phyloP scores from a whole-genome alignment of 2,329 filamentous ascomycete genomes.

The Sporothrix curviconia region DNA sequence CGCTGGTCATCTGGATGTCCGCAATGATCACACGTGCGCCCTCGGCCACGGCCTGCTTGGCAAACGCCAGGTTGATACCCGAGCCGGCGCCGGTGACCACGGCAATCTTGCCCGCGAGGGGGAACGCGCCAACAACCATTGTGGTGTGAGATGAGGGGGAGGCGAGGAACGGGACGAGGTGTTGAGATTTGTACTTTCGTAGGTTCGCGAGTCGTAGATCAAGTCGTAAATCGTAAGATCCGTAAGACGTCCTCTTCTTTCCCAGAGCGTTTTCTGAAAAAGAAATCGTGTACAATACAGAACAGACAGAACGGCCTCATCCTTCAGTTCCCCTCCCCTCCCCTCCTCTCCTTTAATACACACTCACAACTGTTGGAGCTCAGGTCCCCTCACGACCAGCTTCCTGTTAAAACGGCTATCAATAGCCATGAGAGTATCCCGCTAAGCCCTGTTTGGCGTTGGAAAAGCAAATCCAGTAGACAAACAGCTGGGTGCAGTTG shows the following conservation, averaged over 20 bases:
- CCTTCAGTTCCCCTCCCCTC: too few relatives aligned
- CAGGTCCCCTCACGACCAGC: too few relatives aligned
- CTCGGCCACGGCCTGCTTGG: slow-evolving; percentile 2
- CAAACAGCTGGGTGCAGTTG: too few relatives aligned
- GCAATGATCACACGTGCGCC: slow-evolving; percentile 5
- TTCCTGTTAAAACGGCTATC: neutral
- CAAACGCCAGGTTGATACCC: slow-evolving; percentile 10
- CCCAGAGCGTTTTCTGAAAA: too few relatives aligned
- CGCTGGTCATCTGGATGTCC: neutral
- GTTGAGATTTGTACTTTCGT: too few relatives aligned
- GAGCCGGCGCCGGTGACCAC: slow-evolving; percentile 11
- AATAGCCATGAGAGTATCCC: neutral
- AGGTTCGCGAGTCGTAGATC: too few relatives aligned
- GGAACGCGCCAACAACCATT: slow-evolving; percentile 3
- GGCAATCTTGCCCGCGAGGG: slow-evolving; percentile 5
- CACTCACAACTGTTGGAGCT: neutral
- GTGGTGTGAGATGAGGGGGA: neutral
- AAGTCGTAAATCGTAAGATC: too few relatives aligned
- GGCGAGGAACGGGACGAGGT: too few relatives aligned
- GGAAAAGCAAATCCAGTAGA: neutral
- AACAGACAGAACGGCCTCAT: too few relatives aligned
- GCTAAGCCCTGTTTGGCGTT: neutral
- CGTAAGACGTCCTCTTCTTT: too few relatives aligned
- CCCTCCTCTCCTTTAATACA: neutral
- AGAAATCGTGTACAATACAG: too few relatives aligned